A percentile compares a stretch with the other conserved stretches of the same genome.
Conservation (phyloP, 176 grass and related monocot species). For the Lolium rigidum region DNA sequence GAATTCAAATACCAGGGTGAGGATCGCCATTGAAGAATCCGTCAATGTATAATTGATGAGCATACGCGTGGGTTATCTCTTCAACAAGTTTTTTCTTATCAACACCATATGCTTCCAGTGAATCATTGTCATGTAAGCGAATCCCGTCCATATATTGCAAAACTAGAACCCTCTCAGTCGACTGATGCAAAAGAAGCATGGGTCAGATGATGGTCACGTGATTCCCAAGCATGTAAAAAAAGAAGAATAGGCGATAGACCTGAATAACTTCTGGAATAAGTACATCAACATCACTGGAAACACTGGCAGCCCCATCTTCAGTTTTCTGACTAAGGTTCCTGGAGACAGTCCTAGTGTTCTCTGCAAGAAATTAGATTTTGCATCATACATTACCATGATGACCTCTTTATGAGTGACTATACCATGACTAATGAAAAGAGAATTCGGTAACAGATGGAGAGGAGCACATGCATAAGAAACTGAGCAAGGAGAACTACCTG, state of each 20-base stretch:
- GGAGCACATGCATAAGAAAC: neutral
- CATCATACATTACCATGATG: constrained; percentile 16
- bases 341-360: constrained; percentile 86
- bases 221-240: constrained; percentile 37
- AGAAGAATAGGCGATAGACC: constrained; percentile 54
- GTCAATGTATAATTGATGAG: constrained; percentile 98
- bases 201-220: constrained; percentile 34
- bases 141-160: constrained; percentile 98
- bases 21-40: constrained; percentile 99
- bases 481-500: constrained; percentile 61
- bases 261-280: constrained; percentile 97
- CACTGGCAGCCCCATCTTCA: constrained; percentile 33
- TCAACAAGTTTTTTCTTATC: constrained; percentile 94
- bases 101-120: constrained; percentile 77
- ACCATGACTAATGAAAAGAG: constrained; percentile 18
- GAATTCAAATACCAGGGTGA: constrained; percentile 79
- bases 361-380: constrained; percentile 52
- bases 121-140: constrained; percentile 84
- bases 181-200: constrained; percentile 58
- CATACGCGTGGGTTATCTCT: constrained; percentile 97
- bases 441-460: neutral
- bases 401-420: constrained; percentile 1
- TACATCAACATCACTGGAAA: constrained; percentile 65
- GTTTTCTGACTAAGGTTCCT: constrained; percentile 60
- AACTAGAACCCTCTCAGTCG: constrained; percentile 85